Evolutionary conservation across 116 monocot species (phyloP).

Genomic region (Papilionanthe hybrid): DNA sequence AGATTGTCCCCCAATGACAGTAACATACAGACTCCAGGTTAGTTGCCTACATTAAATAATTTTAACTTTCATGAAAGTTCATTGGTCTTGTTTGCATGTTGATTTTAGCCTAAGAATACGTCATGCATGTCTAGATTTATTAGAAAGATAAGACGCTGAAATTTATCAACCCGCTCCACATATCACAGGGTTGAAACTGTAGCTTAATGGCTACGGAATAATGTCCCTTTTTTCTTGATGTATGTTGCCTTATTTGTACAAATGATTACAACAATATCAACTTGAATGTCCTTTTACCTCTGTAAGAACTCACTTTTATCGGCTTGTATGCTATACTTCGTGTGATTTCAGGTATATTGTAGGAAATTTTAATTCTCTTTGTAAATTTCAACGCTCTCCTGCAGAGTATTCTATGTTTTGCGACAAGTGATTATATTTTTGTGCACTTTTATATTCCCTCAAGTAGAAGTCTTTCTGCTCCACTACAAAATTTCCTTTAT

Average conservation of each 20-base stretch:
- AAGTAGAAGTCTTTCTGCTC: neutral
- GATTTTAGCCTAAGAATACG: neutral
- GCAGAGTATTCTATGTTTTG: neutral
- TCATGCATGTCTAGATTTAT: too few relatives aligned
- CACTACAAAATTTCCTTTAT: neutral
- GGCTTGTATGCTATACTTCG: neutral
- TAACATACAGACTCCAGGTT: conserved; percentile 98
- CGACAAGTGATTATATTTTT: neutral
- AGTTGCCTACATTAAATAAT: conserved; percentile 12
- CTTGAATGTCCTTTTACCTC: too few relatives aligned
- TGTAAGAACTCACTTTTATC: too few relatives aligned
- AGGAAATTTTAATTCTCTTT: neutral
- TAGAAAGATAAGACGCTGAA: too few relatives aligned
- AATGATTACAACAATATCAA: too few relatives aligned
- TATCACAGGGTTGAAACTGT: too few relatives aligned
- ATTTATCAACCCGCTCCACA: too few relatives aligned
- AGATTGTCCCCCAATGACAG: conserved; percentile 91
- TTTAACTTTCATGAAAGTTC: neutral
- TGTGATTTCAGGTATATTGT: neutral
- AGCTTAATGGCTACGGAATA: too few relatives aligned
- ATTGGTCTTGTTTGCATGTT: neutral
- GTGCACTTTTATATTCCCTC: neutral
- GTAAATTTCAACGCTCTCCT: neutral
- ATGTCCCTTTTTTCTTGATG: too few relatives aligned
- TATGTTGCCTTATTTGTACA: too few relatives aligned